Base-by-base conservation (phyloP, 2,329 filamentous ascomycete species). In the Botrytis fragariae region DNA sequence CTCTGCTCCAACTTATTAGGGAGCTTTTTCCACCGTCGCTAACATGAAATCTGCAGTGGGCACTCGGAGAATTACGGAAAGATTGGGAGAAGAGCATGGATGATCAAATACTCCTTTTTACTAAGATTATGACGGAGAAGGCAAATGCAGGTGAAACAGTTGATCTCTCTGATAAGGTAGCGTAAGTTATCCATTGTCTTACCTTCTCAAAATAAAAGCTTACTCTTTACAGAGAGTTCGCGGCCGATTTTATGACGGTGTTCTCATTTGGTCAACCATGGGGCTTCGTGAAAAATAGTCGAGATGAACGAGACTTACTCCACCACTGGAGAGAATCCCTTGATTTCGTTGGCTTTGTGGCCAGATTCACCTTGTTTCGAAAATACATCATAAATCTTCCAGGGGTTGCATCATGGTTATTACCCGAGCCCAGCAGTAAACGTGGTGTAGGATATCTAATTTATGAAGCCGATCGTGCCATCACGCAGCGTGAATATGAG, bases 181-280 rank as follows among this genome's bases (percentile, higher is more conserved):
- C 69, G 69, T 71, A 54, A 51, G 59, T 42, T 7, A 14, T 22
- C 22, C 16, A 0, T 20, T 12, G 1, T 20, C 35, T 42, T 3
- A 9, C 16, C 29, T 25, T 51, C 10, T 9, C 1, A 54, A 20
- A 16, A 0, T 14, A 20, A 22, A 7, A 18, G 7, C 69, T 64
- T 10, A 71, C 7, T n/a, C 5, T 64, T 14, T 10, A 8, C 60
- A 71, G 69, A 54, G 10, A 71, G 42, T 71, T 71, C 8, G 18
- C 74, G 3, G 82, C 82, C 6, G 83, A 84, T 64, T 81, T 83
- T 59, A 82, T 84, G 80, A 82, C 81, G 12, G 81, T 82, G 78
- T 78, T 84, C 14, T 79, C 79, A 3, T 84, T 84, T 73, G 78
- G 76, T 6, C 64, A 80, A 4, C 77, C 82, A 4, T 84, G 82